These are phyloP conservation scores for Paxillus involutus DNA, from an alignment of 768 basidiomycete genomes.

Conservation along the genomic window DNA sequence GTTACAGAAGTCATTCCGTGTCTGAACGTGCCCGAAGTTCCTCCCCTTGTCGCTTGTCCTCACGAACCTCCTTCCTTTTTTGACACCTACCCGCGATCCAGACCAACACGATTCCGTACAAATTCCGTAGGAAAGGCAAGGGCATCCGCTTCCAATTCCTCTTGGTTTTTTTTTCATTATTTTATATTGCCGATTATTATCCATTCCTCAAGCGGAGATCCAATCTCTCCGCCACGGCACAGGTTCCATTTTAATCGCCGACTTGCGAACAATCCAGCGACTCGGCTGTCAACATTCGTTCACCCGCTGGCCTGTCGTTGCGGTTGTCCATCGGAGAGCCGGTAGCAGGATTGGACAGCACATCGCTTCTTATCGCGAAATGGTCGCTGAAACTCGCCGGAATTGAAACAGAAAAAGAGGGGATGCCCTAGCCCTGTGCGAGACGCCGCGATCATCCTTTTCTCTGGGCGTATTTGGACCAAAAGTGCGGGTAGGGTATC, in stretches of 20 bases:
- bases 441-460: constrained; percentile 19
- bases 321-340: background rate
- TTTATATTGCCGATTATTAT: constrained; percentile 14
- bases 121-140: background rate
- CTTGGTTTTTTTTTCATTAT: constrained; percentile 14
- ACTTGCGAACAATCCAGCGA: constrained; percentile 25
- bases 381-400: constrained; percentile 6
- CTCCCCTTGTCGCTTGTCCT: background rate
- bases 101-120: background rate
- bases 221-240: constrained; percentile 13
- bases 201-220: constrained; percentile 25
- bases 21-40: constrained; percentile 7
- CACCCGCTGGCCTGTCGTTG: background rate
- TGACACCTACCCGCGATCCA: constrained; percentile 7
- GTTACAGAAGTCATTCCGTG: constrained; percentile 15
- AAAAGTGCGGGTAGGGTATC: constrained; percentile 22
- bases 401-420: constrained; percentile 6
- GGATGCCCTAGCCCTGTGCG: constrained; percentile 25
- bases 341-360: background rate
- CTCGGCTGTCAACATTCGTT: constrained; percentile 2
- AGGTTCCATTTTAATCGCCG: constrained; percentile 30
- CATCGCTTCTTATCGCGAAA: background rate
- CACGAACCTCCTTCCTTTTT: constrained; percentile 3
- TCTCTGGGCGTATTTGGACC: constrained; percentile 4
- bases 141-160: background rate